These are phyloP conservation scores for Alectoria sarmentosa DNA, from an alignment of 495 filamentous ascomycete species.

Conservation along the genomic window DNA sequence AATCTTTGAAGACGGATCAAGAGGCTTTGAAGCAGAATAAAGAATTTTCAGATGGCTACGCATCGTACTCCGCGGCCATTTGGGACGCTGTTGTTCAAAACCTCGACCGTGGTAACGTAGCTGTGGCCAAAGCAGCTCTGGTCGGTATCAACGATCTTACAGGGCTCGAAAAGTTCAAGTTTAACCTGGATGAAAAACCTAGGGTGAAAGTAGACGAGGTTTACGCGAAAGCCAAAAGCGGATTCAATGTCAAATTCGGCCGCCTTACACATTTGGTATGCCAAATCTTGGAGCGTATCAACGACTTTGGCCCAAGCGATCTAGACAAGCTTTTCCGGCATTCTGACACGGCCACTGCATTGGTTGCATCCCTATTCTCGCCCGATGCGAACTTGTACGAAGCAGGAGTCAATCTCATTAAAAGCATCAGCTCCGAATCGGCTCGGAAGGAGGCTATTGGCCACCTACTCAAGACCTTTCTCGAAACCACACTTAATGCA, in stretches of 20 bases:
- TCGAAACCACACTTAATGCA: slow-evolving; percentile 53
- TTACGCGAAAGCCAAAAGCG: slow-evolving; percentile 45
- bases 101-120: slow-evolving; percentile 54
- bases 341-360: slow-evolving; percentile 53
- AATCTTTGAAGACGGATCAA: slow-evolving; percentile 63
- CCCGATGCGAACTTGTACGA: slow-evolving; percentile 64
- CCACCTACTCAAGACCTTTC: slow-evolving; percentile 56
- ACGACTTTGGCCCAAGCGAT: slow-evolving; percentile 59
- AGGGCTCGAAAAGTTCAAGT: slow-evolving; percentile 63
- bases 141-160: slow-evolving; percentile 60
- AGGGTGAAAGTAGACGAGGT: slow-evolving; percentile 42
- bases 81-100: slow-evolving; percentile 71
- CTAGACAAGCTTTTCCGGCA: slow-evolving; percentile 58
- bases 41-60: slow-evolving; percentile 58
- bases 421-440: slow-evolving; percentile 63
- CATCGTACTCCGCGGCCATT: slow-evolving; percentile 56
- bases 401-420: slow-evolving; percentile 71
- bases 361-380: slow-evolving; percentile 63
- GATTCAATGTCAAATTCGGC: slow-evolving; percentile 69
- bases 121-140: slow-evolving; percentile 63
- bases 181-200: slow-evolving; percentile 54
- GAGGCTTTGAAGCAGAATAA: slow-evolving; percentile 52
- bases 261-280: slow-evolving; percentile 62
- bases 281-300: slow-evolving; percentile 65
- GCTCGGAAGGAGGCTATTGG: slow-evolving; percentile 67